A percentile compares a stretch with the other conserved stretches of the same genome.
These are phyloP conservation scores for Botrytis cinerea DNA, from an alignment of 2,329 filamentous ascomycete species.

Conservation along the genomic window DNA sequence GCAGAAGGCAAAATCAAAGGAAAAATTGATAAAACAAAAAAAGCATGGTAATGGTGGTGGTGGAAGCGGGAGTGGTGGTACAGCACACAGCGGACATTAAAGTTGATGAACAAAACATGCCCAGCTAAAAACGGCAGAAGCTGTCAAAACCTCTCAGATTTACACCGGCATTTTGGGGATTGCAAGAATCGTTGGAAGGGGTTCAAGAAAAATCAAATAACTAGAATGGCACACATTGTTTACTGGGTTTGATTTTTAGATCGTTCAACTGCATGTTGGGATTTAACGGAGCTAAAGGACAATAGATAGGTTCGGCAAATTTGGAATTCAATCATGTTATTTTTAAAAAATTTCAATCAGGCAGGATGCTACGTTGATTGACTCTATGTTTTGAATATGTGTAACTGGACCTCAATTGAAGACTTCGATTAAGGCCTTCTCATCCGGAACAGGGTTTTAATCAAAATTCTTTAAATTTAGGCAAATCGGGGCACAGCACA, in stretches of 20 bases:
- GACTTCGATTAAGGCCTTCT: neutral
- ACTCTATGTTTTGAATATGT: neutral
- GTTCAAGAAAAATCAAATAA: neutral
- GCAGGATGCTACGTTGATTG: neutral
- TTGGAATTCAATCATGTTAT: neutral
- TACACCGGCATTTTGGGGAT: neutral
- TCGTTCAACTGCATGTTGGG: neutral
- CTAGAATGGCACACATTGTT: neutral
- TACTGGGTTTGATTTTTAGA: neutral
- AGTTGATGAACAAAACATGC: neutral
- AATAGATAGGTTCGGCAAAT: neutral
- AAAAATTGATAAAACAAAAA: no score
- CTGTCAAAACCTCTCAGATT: neutral
- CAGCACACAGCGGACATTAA: neutral
- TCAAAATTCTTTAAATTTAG: neutral
- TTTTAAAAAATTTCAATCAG: neutral
- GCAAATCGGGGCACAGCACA: neutral
- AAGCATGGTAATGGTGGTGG: no score
- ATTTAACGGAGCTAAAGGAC: neutral
- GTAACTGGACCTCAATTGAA: neutral
- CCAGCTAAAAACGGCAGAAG: neutral
- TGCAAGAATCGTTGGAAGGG: neutral
- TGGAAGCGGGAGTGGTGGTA: no score
- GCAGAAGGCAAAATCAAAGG: no score
- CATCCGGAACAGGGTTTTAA: neutral